These are phyloP conservation scores for Botrytis medusae DNA, from an alignment of 2,329 filamentous ascomycete genomes.

Conservation along the genomic window DNA sequence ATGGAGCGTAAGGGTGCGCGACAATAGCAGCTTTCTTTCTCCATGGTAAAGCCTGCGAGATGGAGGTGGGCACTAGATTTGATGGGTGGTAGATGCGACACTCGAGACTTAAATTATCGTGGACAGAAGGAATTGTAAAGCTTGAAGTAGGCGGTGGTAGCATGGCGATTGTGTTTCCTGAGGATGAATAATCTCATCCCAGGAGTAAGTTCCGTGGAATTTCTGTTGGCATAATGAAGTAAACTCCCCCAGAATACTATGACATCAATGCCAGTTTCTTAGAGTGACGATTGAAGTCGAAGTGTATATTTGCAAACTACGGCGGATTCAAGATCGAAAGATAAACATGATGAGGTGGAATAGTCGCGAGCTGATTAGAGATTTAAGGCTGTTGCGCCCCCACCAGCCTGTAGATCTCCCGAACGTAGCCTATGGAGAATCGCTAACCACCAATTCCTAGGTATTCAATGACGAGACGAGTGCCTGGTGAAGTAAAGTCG, in stretches of 20 bases:
- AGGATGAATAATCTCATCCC: slow-evolving; percentile 29
- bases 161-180: slow-evolving; percentile 40
- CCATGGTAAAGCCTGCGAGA: slow-evolving; percentile 36
- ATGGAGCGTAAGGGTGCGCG: slow-evolving; percentile 85
- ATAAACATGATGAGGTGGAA: not conserved
- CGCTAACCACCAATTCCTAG: not conserved
- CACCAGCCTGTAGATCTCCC: slow-evolving; percentile 11
- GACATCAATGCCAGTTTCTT: not conserved
- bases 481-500: not conserved
- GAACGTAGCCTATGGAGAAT: not conserved
- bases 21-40: slow-evolving; percentile 60
- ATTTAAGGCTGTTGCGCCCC: slow-evolving; percentile 4
- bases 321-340: not conserved
- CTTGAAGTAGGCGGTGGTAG: slow-evolving; percentile 59
- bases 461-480: not conserved
- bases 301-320: not conserved
- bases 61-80: slow-evolving; percentile 40
- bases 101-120: slow-evolving; percentile 73
- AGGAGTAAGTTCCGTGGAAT: slow-evolving; percentile 17
- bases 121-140: slow-evolving; percentile 80
- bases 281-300: not conserved
- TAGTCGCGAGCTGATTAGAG: not conserved
- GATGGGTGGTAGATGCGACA: slow-evolving; percentile 79
- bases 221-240: slow-evolving; percentile 14
- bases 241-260: not conserved